Conservation (phyloP, 1,284 basidiomycete species). For the Trametes versicolor region DNA sequence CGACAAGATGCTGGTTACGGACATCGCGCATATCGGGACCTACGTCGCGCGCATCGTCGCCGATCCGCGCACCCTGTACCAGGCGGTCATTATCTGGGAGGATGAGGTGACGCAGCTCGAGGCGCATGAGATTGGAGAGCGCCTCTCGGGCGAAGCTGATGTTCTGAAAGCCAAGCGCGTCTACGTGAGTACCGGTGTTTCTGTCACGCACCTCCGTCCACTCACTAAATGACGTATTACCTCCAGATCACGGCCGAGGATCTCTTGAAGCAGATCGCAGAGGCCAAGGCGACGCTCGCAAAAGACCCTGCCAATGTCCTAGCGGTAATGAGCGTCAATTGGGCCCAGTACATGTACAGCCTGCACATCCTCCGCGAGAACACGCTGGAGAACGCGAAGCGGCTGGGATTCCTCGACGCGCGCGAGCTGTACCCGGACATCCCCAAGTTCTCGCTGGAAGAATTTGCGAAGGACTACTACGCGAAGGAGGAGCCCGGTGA, state of each 20-base stretch:
- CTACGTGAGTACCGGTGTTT: slow-evolving; percentile 6
- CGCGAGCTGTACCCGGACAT: slow-evolving; percentile 39
- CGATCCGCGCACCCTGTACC: slow-evolving; percentile 40
- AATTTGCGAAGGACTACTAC: slow-evolving; percentile 35
- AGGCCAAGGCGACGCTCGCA: not conserved
- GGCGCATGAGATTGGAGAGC: slow-evolving; percentile 29
- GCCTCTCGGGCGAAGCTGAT: slow-evolving; percentile 28
- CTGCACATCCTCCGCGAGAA: slow-evolving; percentile 38
- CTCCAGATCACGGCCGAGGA: slow-evolving; percentile 26
- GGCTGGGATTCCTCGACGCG: slow-evolving; percentile 37
- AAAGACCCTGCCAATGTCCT: not conserved
- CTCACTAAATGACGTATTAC: not conserved
- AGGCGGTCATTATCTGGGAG: slow-evolving; percentile 41
- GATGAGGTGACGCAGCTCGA: slow-evolving; percentile 37
- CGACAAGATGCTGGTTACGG: slow-evolving; percentile 32
- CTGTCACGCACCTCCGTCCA: not conserved
- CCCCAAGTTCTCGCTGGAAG: slow-evolving; percentile 29
- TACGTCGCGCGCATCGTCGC: slow-evolving; percentile 37
- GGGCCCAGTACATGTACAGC: slow-evolving; percentile 32
- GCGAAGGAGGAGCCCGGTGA: slow-evolving; percentile 16
- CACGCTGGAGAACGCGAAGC: slow-evolving; percentile 35
- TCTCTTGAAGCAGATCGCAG: slow-evolving; percentile 7
- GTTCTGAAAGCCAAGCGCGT: slow-evolving; percentile 19
- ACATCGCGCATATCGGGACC: slow-evolving; percentile 30
- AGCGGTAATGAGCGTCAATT: not conserved